These are phyloP conservation scores for Alliaria petiolata DNA, from an alignment of 345 rosid species.

Conservation along the genomic window DNA sequence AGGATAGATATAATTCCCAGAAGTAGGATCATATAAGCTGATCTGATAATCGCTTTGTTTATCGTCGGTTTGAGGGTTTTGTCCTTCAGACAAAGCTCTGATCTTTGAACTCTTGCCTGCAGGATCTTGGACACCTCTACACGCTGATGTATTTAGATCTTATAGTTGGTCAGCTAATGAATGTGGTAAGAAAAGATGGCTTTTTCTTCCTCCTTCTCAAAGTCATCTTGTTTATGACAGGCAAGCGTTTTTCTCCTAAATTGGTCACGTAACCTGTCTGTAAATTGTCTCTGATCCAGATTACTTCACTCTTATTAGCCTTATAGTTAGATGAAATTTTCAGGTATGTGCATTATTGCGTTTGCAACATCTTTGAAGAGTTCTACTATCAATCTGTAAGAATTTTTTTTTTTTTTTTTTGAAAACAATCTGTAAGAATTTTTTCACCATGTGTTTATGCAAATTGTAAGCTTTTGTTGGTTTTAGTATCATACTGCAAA, in stretches of 20 bases:
- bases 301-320: neutral
- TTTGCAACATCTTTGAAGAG: constrained; percentile 71
- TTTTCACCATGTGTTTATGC: neutral
- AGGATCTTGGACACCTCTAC: constrained; percentile 99
- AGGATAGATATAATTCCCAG: constrained; percentile 41
- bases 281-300: neutral
- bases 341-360: constrained; percentile 68
- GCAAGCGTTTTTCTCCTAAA: constrained; percentile 32
- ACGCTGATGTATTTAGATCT: too few relatives aligned
- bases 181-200: constrained; percentile 86
- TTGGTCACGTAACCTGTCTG: neutral
- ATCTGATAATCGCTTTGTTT: constrained; percentile 94
- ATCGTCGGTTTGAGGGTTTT: constrained; percentile 31
- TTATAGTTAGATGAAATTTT: constrained; percentile 9
- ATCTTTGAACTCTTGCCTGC: constrained; percentile 28
- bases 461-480: too few relatives aligned
- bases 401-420: too few relatives aligned
- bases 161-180: too few relatives aligned
- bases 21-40: constrained; percentile 65
- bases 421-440: too few relatives aligned
- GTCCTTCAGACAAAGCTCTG: neutral
- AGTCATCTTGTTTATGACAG: constrained; percentile 73
- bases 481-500: too few relatives aligned
- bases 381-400: constrained; percentile 28
- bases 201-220: constrained; percentile 70